Conservation (phyloP, 78 protist species). For the Blattamonas nauphoetae region DNA sequence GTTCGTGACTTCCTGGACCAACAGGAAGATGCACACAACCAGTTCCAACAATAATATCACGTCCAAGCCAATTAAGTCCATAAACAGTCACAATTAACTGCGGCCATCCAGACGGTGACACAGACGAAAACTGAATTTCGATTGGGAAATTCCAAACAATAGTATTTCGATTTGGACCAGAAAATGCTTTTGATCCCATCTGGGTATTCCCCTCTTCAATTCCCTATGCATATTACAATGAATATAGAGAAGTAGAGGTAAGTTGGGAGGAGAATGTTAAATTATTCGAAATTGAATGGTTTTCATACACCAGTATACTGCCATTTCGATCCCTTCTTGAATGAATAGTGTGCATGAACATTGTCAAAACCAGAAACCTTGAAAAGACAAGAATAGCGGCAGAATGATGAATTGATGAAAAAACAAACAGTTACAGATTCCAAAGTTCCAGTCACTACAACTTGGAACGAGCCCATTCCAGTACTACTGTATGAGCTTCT, state of each 20-base stretch:
- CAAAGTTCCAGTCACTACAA: neutral
- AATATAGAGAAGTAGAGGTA: no score
- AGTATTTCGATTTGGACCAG: neutral
- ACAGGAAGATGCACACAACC: neutral
- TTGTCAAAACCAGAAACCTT: neutral
- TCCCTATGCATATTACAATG: neutral
- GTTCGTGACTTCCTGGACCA: neutral
- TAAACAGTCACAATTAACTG: neutral
- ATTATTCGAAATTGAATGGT: neutral
- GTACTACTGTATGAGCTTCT: no score
- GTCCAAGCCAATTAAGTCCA: neutral
- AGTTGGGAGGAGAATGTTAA: neutral
- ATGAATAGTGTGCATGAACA: neutral
- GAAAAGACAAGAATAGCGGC: neutral
- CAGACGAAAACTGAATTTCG: neutral
- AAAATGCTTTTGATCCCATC: neutral
- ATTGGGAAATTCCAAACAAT: neutral
- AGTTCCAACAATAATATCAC: neutral
- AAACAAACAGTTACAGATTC: neutral
- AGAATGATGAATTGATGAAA: neutral
- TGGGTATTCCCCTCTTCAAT: neutral
- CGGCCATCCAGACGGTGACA: neutral
- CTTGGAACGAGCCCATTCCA: neutral
- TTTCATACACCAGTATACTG: neutral
- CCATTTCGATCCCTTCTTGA: neutral